Evolutionary conservation across 805 yeast genomes (phyloP).

Genomic region (Spathaspora boniae): DNA sequence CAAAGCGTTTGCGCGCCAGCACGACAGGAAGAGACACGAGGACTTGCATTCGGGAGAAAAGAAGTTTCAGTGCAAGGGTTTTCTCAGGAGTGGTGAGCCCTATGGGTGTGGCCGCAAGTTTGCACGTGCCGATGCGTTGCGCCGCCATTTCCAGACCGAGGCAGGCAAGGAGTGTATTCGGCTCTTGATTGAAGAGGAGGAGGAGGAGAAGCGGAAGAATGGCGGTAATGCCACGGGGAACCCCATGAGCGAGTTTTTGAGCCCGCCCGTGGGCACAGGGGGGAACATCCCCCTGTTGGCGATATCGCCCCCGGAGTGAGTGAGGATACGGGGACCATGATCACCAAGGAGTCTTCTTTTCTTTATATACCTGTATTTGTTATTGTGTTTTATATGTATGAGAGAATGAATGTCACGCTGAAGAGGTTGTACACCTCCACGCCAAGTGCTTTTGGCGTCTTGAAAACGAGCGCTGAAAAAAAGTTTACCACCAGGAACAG

Average conservation of each 20-base stretch:
- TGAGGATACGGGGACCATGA: background rate
- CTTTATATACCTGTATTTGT: slow-evolving; percentile 1
- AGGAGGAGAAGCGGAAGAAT: slow-evolving; percentile 25
- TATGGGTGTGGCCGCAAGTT: slow-evolving; percentile 46
- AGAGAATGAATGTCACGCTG: background rate
- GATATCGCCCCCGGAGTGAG: slow-evolving; percentile 33
- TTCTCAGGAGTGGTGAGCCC: slow-evolving; percentile 50
- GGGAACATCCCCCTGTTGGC: slow-evolving; percentile 35
- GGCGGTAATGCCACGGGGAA: slow-evolving; percentile 20
- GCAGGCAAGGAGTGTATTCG: slow-evolving; percentile 43
- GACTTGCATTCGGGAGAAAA: slow-evolving; percentile 73
- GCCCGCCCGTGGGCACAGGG: background rate
- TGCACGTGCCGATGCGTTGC: slow-evolving; percentile 45
- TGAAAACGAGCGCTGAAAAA: no score
- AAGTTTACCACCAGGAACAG: no score
- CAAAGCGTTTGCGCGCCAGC: slow-evolving; percentile 61
- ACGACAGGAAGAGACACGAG: slow-evolving; percentile 44
- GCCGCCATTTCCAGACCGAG: slow-evolving; percentile 46
- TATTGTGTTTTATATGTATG: slow-evolving; percentile 1
- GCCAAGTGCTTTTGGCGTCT: no score
- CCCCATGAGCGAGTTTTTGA: slow-evolving; percentile 4
- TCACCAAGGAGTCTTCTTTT: background rate
- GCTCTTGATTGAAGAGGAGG: slow-evolving; percentile 39
- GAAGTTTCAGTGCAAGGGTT: slow-evolving; percentile 68
- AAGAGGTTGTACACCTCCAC: background rate